Percentiles rank a stretch among this genome's conserved stretches.
phyloP scores from a whole-genome alignment of 192 early-diverging fungal genomes.

The Backusella australiensis region DNA sequence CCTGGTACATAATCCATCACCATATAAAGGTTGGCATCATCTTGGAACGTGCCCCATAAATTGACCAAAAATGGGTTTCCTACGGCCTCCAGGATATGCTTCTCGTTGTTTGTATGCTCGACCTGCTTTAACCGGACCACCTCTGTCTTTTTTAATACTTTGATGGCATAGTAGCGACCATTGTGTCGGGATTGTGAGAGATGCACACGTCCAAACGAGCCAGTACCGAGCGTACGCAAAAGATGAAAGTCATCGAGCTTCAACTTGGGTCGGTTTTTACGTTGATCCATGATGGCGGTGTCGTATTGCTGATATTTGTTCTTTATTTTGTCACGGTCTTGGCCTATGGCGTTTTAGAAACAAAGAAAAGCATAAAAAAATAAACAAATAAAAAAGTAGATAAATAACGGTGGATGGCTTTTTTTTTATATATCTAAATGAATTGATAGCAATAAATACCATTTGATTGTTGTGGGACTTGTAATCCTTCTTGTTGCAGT shows the following conservation, averaged over 20 bases:
- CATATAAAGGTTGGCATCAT: conserved; percentile 89
- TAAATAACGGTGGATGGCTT: too few species aligned
- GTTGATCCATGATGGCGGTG: conserved; percentile 15
- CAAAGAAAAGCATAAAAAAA: neutral
- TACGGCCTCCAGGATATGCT: conserved; percentile 84
- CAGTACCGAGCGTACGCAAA: conserved; percentile 90
- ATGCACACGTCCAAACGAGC: conserved; percentile 96
- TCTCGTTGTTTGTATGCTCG: conserved; percentile 98
- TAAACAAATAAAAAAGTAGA: neutral
- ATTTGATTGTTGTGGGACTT: neutral
- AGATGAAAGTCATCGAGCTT: conserved; percentile 80
- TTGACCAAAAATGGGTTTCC: conserved; percentile 85
- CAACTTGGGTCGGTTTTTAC: conserved; percentile 44
- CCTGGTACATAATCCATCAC: conserved; percentile 96
- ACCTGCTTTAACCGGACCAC: conserved; percentile 95
- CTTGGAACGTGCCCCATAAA: conserved; percentile 94
- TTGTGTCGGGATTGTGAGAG: conserved; percentile 79
- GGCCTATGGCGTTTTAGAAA: neutral
- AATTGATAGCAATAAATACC: neutral
- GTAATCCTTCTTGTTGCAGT: neutral
- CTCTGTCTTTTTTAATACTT: conserved; percentile 91
- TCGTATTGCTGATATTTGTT: conserved; percentile 16
- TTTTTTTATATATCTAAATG: neutral
- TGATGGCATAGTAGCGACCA: conserved; percentile 93
- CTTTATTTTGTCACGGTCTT: neutral